Evolutionary conservation across 768 basidiomycete genomes (phyloP), one percentile per base, ranked within the genome.

Genomic region (Tylopilus subfusipes): DNA sequence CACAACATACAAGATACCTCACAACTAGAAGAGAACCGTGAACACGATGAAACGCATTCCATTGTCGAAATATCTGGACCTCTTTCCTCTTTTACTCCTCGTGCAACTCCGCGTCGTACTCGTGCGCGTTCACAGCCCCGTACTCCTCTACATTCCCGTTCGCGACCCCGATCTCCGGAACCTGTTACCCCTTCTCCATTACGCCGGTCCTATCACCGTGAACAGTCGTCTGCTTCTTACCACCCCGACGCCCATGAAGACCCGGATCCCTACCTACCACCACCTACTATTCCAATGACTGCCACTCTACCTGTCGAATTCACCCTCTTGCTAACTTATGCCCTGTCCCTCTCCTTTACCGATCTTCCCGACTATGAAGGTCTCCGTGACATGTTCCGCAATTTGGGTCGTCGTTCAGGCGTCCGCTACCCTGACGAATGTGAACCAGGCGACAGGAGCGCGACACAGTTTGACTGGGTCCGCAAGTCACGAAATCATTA

Each of bases 361-460:
- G 92, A 94, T 73, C 77, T 90, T 38, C 93, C 92, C 11, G 93
- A 95, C 70, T 95, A 94, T 63, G 86, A 84, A 42, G 91, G 91
- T 25, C 75, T 93, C 22, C 79, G 91, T 40, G 81, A 79, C 42
- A 78, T 92, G 42, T 90, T 93, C 69, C 77, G 79, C 16, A 80
- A 78, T 4, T 65, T 86, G 12, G 84, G 80, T 1, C 75, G 73
- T 54, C 75, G 80, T 10, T 69, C 78, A n/a, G 81, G 78, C 1
- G 72, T 84, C 8, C 75, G 76, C 51, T 72, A 72, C 48, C 53
- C 61, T 0, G 63, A 68, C 19, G 65, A 68, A 56, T 48, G 47
- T 30, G 48, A 33, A 40, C 53, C 46, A 25, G 63, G 55, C 0
- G 63, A 65, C 12, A 57, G 62, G 39, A 42, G 52, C 6, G 58